phyloP scores from a whole-genome alignment of 805 yeast genomes.

The Ogataea angusta region DNA sequence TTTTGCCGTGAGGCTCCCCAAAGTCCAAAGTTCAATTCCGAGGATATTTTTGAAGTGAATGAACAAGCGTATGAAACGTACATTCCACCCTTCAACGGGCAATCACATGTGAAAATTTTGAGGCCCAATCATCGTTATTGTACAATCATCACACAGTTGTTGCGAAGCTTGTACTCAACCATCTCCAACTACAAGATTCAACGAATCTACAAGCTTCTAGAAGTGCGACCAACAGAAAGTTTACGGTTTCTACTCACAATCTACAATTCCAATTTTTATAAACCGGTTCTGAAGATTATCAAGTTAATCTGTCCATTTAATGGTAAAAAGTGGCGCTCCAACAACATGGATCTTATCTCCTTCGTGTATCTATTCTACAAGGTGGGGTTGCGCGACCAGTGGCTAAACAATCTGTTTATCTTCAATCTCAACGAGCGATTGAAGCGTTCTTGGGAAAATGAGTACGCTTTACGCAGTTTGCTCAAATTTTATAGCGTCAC shows the following conservation, averaged over 20 bases:
- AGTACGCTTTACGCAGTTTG: constrained; percentile 75
- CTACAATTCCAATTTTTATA: constrained; percentile 59
- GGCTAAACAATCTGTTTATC: constrained; percentile 83
- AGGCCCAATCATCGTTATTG: constrained; percentile 41
- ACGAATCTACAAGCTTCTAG: constrained; percentile 61
- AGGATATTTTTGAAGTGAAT: constrained; percentile 19
- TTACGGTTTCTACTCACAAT: constrained; percentile 56
- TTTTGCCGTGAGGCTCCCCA: constrained; percentile 11
- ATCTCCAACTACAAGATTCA: constrained; percentile 65
- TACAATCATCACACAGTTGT: constrained; percentile 45
- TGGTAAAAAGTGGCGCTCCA: constrained; percentile 90
- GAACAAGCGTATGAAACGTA: constrained; percentile 17
- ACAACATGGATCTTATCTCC: constrained; percentile 90
- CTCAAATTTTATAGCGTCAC: constrained; percentile 71
- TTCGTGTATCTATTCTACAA: constrained; percentile 76
- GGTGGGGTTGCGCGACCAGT: constrained; percentile 71
- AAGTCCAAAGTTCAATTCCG: constrained; percentile 9
- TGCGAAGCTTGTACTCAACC: constrained; percentile 55
- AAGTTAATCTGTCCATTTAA: constrained; percentile 84
- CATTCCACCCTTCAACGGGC: constrained; percentile 30
- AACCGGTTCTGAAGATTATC: constrained; percentile 68
- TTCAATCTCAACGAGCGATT: constrained; percentile 72
- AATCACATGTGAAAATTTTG: constrained; percentile 19
- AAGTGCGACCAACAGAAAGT: constrained; percentile 59
- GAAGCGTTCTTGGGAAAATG: constrained; percentile 78